Evolutionary conservation across 495 filamentous ascomycete genomes (phyloP).

Genomic region (Penicillium coffeae): DNA sequence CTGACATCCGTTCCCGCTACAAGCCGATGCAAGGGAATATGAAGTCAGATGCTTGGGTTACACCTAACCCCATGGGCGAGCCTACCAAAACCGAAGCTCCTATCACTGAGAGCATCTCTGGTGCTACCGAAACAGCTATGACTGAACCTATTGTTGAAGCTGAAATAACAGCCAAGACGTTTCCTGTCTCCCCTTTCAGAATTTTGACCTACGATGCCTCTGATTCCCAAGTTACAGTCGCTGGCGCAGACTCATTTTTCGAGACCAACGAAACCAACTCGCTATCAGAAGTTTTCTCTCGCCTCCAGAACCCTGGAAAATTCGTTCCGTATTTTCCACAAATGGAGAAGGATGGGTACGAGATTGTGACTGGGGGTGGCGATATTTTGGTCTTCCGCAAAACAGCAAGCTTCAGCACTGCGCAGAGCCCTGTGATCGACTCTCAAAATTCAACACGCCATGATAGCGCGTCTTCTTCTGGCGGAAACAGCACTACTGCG

Average conservation of each 20-base stretch:
- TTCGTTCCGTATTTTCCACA: constrained; percentile 66
- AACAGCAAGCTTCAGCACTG: constrained; percentile 26
- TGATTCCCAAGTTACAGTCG: constrained; percentile 55
- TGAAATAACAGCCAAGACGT: neutral
- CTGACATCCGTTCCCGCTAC: constrained; percentile 47
- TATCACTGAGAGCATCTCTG: too few relatives aligned
- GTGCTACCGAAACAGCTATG: neutral
- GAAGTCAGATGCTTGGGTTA: too few relatives aligned
- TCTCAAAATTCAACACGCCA: constrained; percentile 9
- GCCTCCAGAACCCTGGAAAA: constrained; percentile 64
- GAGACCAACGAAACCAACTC: constrained; percentile 39
- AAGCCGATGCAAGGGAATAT: constrained; percentile 23
- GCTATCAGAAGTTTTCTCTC: constrained; percentile 60
- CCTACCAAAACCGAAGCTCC: too few relatives aligned
- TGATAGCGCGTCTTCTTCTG: constrained; percentile 9
- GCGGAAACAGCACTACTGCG: neutral
- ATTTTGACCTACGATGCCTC: constrained; percentile 69
- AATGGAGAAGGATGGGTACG: constrained; percentile 65
- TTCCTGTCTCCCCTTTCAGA: constrained; percentile 49
- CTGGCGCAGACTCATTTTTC: constrained; percentile 60
- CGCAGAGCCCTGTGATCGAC: constrained; percentile 5
- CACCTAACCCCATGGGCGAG: too few relatives aligned
- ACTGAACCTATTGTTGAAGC: neutral
- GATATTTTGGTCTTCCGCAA: constrained; percentile 74
- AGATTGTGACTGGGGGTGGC: constrained; percentile 64